Base-by-base conservation (phyloP, 768 basidiomycete genomes). In the Tylopilus felleus region DNA sequence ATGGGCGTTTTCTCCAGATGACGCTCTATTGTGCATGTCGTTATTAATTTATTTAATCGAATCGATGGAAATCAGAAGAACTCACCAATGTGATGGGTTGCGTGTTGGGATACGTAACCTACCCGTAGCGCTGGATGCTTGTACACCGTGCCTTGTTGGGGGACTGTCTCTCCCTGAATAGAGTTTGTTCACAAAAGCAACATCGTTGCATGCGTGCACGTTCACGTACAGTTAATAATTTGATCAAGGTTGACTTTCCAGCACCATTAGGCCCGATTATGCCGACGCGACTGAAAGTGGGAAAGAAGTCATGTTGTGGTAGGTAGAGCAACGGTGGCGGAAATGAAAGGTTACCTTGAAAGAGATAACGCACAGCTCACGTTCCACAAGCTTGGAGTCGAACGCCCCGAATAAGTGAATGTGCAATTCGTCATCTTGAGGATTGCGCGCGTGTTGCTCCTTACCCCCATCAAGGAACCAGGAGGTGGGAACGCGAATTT, bases 81-180 rank as follows among this genome's bases (percentile, higher is more conserved):
- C 71, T 49, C 64, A 84, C 88, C 89, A 58, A 96, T 89, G 69
- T 98, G 95, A 75, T 97, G 96, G 51, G 96, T 98, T 35, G 95
- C 95, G 71, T 98, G 95, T 66, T 98, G 95, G 5, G 96, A 95
- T 58, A 98, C 93, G 71, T 98, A 98, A 48, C 93, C 95, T 50
- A 98, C 90, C 57, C 95, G 90, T 36, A 98, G 75, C 33, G 92
- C 80, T 29, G 94, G 95, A 67, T 98, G 95, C 66, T 97, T 97
- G 75, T 93, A 91, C 42, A 95, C 93, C 8, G 82, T 80, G 29
- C 95, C 95, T 68, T 90, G 84, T 71, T 98, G 94, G 41, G 96
- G 93, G 45, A 82, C 76, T 17, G 91, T 90, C 72, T 98, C 95
- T 60, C 95, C 95, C 88, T 90, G 63, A 53, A 56, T 7, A 53